Conservation (phyloP, 2,329 filamentous ascomycete species). For the Verticillium nonalfalfae region DNA sequence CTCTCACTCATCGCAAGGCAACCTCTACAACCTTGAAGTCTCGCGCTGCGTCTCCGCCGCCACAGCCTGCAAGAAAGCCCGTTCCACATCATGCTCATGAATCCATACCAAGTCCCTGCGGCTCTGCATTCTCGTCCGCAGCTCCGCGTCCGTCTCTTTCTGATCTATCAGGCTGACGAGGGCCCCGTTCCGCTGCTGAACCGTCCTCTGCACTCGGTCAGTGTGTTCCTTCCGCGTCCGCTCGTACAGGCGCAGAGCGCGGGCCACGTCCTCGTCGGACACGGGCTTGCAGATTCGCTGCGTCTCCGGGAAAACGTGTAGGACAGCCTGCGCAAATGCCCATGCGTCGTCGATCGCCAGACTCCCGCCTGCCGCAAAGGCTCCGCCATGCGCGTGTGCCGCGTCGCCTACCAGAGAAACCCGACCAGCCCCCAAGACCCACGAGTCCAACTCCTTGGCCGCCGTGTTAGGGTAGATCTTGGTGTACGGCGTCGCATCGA, state of each 20-base stretch:
- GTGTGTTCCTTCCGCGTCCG: constrained; percentile 34
- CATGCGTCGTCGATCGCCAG: constrained; percentile 33
- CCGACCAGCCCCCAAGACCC: constrained; percentile 27
- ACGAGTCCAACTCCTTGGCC: constrained; percentile 29
- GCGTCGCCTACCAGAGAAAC: constrained; percentile 32
- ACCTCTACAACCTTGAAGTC: not conserved
- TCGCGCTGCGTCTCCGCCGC: not conserved
- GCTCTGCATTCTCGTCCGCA: constrained; percentile 25
- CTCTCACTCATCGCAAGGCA: not conserved
- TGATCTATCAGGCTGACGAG: constrained; percentile 15
- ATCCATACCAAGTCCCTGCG: constrained; percentile 34
- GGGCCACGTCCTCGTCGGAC: constrained; percentile 14
- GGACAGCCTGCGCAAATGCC: constrained; percentile 31
- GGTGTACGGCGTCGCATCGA: constrained; percentile 31
- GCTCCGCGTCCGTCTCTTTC: constrained; percentile 27
- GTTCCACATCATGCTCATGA: constrained; percentile 37
- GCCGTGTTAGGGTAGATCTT: constrained; percentile 35
- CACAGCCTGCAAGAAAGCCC: constrained; percentile 18
- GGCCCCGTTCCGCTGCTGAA: constrained; percentile 22
- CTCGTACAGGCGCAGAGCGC: constrained; percentile 31
- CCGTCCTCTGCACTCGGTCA: constrained; percentile 24
- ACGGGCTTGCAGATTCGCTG: not conserved
- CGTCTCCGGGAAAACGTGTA: constrained; percentile 22
- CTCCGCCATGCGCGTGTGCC: constrained; percentile 32
- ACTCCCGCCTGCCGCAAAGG: constrained; percentile 31